Evolutionary conservation across 2,329 filamentous ascomycete genomes (phyloP).

Genomic region (Phyllosticta citribraziliensis): DNA sequence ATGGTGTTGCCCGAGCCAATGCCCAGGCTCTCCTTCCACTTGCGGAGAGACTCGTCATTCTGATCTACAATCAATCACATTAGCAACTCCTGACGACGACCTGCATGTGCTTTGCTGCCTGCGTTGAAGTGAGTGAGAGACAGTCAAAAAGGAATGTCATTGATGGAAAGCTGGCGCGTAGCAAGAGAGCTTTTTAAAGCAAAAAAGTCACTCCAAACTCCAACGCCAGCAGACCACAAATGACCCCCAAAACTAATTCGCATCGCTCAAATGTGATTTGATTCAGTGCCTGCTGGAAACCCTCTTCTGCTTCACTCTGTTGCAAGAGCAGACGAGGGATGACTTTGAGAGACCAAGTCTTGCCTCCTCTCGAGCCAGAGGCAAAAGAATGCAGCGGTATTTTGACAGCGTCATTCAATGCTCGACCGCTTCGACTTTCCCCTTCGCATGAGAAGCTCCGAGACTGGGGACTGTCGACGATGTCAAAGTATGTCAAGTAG

Average conservation of each 20-base stretch:
- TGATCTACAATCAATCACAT: constrained; percentile 37
- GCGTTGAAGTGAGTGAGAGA: background rate
- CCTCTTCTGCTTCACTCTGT: too few species aligned
- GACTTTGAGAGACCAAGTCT: too few species aligned
- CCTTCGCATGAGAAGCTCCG: too few species aligned
- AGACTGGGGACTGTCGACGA: too few species aligned
- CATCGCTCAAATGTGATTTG: background rate
- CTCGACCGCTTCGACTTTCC: too few species aligned
- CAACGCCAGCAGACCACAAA: background rate
- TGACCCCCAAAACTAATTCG: background rate
- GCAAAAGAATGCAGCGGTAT: too few species aligned
- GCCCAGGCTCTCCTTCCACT: constrained; percentile 95
- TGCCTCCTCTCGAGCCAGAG: too few species aligned
- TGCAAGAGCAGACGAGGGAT: too few species aligned
- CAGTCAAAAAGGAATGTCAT: background rate
- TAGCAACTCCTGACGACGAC: background rate
- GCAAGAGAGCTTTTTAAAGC: background rate
- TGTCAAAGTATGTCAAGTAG: too few species aligned
- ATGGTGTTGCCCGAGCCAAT: constrained; percentile 53
- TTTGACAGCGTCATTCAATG: too few species aligned
- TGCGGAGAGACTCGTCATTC: constrained; percentile 86
- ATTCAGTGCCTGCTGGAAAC: too few species aligned
- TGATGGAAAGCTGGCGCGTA: background rate
- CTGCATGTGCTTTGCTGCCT: constrained; percentile 1
- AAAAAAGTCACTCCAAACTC: background rate